Conservation (phyloP, 345 rosid species). For the Salix exigua region DNA sequence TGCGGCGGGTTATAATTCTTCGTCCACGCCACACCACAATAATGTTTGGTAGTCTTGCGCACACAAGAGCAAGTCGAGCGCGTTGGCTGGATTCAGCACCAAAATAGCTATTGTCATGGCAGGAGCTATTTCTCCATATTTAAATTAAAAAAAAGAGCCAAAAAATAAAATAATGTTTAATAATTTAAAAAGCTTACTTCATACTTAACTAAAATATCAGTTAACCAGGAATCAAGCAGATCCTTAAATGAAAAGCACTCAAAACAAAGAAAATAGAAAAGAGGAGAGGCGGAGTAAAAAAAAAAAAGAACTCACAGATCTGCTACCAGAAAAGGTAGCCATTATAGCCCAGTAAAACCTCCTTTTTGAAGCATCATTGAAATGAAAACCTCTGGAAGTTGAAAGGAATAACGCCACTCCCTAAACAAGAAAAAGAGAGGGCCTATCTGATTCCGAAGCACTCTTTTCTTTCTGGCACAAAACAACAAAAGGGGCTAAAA, state of each 20-base stretch:
- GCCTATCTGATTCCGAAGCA: slow-evolving; percentile 14
- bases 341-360: slow-evolving; percentile 15
- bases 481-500: neutral
- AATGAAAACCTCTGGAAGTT: neutral
- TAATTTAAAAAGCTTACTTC: too few relatives aligned
- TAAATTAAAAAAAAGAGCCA: too few relatives aligned
- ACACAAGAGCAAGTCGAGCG: too few relatives aligned
- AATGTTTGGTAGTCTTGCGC: too few relatives aligned
- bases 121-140: too few relatives aligned
- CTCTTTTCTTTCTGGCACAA: slow-evolving; percentile 11
- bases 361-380: neutral
- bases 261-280: neutral
- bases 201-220: too few relatives aligned
- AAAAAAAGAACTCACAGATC: slow-evolving; percentile 33
- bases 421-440: neutral
- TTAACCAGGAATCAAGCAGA: slow-evolving; percentile 1
- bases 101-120: too few relatives aligned
- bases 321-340: slow-evolving; percentile 18
- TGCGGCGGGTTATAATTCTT: too few relatives aligned
- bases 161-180: too few relatives aligned
- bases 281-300: neutral
- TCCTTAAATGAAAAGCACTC: neutral
- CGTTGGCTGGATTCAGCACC: too few relatives aligned
- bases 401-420: neutral
- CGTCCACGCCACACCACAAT: too few relatives aligned